phyloP scores from a whole-genome alignment of 2,329 filamentous ascomycete species.

The Chaetomium olivaceum region DNA sequence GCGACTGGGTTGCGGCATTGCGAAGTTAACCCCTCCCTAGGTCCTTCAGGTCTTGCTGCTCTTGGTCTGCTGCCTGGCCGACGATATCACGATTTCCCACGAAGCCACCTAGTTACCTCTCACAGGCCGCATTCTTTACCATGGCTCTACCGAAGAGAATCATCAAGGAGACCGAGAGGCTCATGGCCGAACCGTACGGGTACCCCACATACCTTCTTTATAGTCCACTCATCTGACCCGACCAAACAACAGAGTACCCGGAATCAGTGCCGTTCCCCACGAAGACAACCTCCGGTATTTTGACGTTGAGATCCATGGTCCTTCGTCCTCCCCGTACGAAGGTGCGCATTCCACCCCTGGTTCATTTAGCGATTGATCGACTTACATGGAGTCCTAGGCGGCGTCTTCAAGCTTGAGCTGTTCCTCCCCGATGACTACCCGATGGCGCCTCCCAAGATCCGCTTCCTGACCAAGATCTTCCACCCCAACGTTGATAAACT shows the following conservation, averaged over 20 bases:
- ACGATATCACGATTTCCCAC: background rate
- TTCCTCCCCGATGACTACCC: constrained; percentile 98
- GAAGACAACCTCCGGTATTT: constrained; percentile 98
- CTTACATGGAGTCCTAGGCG: constrained; percentile 48
- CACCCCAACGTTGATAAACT: constrained; percentile 99
- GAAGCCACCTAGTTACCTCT: background rate
- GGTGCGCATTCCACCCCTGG: constrained; percentile 52
- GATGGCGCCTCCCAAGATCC: constrained; percentile 98
- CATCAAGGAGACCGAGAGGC: constrained; percentile 95
- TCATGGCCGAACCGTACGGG: constrained; percentile 91
- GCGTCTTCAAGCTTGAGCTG: constrained; percentile 94
- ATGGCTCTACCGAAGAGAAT: constrained; percentile 94
- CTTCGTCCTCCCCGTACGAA: constrained; percentile 90
- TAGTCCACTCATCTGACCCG: constrained; percentile 6
- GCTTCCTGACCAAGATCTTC: constrained; percentile 98
- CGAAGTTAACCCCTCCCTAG: background rate
- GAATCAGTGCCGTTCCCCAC: constrained; percentile 93
- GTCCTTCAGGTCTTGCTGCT: background rate
- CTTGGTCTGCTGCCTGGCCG: background rate
- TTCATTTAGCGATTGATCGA: background rate
- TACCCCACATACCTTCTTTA: constrained; percentile 12
- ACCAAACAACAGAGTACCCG: constrained; percentile 69
- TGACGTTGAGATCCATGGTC: constrained; percentile 94
- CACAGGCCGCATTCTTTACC: constrained; percentile 20
- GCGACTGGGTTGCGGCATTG: background rate